phyloP scores from a whole-genome alignment of 495 filamentous ascomycete species.

The Penicillium atrosanguineum region DNA sequence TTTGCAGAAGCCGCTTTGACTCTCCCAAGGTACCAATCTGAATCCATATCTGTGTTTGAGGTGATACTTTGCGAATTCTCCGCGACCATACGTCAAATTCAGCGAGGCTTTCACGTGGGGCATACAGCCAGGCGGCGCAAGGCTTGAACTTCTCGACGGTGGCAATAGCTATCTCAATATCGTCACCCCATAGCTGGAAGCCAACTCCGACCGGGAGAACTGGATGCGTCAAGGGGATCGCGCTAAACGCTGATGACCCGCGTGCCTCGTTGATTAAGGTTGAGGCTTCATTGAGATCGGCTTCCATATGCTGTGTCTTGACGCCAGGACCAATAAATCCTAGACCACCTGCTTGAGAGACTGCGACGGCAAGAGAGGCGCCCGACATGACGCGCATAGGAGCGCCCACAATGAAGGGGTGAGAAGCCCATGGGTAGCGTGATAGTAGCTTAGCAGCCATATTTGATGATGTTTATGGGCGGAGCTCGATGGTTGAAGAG shows the following conservation, averaged over 20 bases:
- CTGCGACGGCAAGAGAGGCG: constrained; percentile 53
- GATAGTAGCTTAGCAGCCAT: constrained; percentile 23
- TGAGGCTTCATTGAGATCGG: constrained; percentile 35
- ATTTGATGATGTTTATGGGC: background rate
- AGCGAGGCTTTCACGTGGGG: constrained; percentile 42
- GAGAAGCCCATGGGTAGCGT: constrained; percentile 61
- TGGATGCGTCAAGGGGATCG: constrained; percentile 13
- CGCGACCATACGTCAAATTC: constrained; percentile 57
- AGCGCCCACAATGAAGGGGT: constrained; percentile 63
- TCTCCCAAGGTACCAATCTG: constrained; percentile 63
- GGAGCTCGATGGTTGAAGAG: background rate
- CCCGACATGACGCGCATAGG: constrained; percentile 73
- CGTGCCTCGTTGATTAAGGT: constrained; percentile 17
- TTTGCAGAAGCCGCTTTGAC: constrained; percentile 42
- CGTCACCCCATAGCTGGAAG: constrained; percentile 56
- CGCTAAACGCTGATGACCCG: constrained; percentile 4
- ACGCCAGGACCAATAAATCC: constrained; percentile 48
- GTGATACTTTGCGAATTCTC: constrained; percentile 43
- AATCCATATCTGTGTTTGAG: constrained; percentile 59
- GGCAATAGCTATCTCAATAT: constrained; percentile 41
- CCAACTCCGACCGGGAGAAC: constrained; percentile 61
- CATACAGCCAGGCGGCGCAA: constrained; percentile 70
- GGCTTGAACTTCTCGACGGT: constrained; percentile 51
- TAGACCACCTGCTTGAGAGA: constrained; percentile 66
- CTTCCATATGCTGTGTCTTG: constrained; percentile 31